Base-by-base conservation (phyloP, 2,329 filamentous ascomycete genomes). In the Proliferodiscus dingleyae region DNA sequence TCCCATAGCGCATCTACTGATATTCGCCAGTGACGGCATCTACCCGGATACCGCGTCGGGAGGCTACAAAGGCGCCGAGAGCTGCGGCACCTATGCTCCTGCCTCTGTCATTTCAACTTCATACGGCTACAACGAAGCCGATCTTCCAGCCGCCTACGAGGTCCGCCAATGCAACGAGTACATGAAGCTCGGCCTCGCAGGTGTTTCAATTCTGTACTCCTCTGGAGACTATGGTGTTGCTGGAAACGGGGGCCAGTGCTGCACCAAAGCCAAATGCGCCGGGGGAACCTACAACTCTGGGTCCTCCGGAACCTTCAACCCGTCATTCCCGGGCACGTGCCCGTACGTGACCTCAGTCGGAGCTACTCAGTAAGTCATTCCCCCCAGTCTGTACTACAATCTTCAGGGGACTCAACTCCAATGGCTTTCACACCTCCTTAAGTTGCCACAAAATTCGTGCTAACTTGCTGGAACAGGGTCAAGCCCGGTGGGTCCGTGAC, bases 51-150 rank as follows among this genome's bases (percentile, higher is more conserved):
- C 26, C 15, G 34, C 33, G 4, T 49, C 45, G 16, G 60, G 45
- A 52, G 62, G 48, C 53, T 73, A 69, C 51, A 60, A 68, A 37
- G 66, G 67, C 4, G 49, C 64, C n/a, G 60, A 69, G 46, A 63
- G 67, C 44, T 78, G 74, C 57, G 73, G 74, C 30, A 62, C 57
- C 3, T 68, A 64, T 41, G 52, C 62, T 4, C 57, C 71, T 5
- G 71, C 76, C 3, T 76, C 78, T 46, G 75, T 80, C 48, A 73
- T 80, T 44, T 73, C 69, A 19, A 74, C 74, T 15, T 75, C 71
- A 16, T 81, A 80, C 58, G 68, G 68, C 10, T 71, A 72, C 9
- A 73, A 74, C 51, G 75, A 80, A 62, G 69, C 65, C n/a, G 70
- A 72, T 41, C 62, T 74, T 6, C 69, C 72, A 1, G 63, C 66